Conservation (phyloP, 2,329 filamentous ascomycete species). For the Paracoccidioides lutzii region DNA sequence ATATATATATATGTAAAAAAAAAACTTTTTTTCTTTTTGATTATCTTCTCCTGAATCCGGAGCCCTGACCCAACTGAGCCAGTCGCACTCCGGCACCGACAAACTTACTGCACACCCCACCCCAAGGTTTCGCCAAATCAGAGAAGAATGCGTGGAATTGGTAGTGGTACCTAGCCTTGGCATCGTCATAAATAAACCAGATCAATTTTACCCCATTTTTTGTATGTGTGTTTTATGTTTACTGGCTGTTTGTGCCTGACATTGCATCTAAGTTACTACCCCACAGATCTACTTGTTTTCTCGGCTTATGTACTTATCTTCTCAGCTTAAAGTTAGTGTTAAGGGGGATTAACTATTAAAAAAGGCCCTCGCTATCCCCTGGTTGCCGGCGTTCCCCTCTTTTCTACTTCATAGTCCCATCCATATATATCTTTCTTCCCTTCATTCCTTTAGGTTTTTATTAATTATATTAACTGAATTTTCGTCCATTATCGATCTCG, state of each 20-base stretch:
- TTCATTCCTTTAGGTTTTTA: too few relatives aligned
- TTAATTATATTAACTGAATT: too few relatives aligned
- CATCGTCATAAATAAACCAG: not conserved
- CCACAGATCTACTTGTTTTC: not conserved
- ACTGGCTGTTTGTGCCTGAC: not conserved
- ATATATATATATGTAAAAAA: too few relatives aligned
- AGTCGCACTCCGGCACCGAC: too few relatives aligned
- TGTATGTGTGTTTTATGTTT: not conserved
- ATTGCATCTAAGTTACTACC: not conserved
- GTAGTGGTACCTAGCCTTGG: not conserved
- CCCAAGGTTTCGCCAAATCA: too few relatives aligned
- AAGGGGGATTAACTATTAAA: not conserved
- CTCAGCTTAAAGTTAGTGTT: too few relatives aligned
- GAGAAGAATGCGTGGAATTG: not conserved
- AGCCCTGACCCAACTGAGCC: too few relatives aligned
- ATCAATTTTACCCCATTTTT: not conserved
- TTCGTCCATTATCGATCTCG: too few relatives aligned
- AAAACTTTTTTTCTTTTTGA: too few relatives aligned
- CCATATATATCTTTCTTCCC: not conserved
- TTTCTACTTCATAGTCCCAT: not conserved
- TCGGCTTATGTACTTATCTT: not conserved
- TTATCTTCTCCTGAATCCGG: too few relatives aligned
- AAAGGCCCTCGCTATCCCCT: not conserved
- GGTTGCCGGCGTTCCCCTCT: not conserved
- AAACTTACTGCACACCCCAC: too few relatives aligned